Evolutionary conservation across 2,329 filamentous ascomycete species (phyloP), one percentile per base, ranked within the genome.

Genomic region (Blastomyces gilchristii): DNA sequence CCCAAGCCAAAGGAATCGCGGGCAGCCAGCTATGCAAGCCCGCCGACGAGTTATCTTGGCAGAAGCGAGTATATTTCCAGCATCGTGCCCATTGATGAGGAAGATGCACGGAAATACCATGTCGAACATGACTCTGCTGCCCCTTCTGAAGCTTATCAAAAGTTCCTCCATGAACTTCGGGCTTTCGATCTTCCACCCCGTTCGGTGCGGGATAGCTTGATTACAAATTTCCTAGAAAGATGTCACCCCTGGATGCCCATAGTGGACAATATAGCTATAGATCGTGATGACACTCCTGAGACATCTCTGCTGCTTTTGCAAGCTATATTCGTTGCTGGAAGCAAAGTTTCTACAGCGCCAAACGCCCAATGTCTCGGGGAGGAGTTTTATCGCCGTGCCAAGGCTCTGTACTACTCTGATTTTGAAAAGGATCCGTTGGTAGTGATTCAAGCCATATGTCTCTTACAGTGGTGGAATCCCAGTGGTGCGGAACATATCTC

Each of bases 401-500:
- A 67, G 52, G 60, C 62, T 31, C 43, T 67, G n/a, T 66, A 65
- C 57, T 66, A 66, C 60, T 58, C 64, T 25, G 64, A 64, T 52
- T 52, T 54, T 5, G 66, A 65, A 45, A 64, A 65, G n/a, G 61
- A 65, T 56, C 62, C 62, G 58, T 47, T 67, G 7, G 57, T 63
- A n/a, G 56, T 64, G 22, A 63, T 67, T 47, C 63, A 66, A 58
- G 65, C 65, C 22, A 66, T 63, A 34, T 62, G 65, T 18, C 60
- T 67, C 2, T 60, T 66, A 34, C 66, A 66, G 52, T 66, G 66
- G 65, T 61, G 62, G 63, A 67, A 66, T n/a, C 66, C 73, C 0
- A 71, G 72, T 65, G 72, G 73, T 0, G 72, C 72, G 3, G 72
- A 75, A 63, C 65, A 68, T 34, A 67, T 74, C 9, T 74, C 71